A percentile compares a stretch with the other conserved stretches of the same genome.
Evolutionary conservation across 306 rosid genomes (phyloP).

Genomic region (Albizia julibrissin): DNA sequence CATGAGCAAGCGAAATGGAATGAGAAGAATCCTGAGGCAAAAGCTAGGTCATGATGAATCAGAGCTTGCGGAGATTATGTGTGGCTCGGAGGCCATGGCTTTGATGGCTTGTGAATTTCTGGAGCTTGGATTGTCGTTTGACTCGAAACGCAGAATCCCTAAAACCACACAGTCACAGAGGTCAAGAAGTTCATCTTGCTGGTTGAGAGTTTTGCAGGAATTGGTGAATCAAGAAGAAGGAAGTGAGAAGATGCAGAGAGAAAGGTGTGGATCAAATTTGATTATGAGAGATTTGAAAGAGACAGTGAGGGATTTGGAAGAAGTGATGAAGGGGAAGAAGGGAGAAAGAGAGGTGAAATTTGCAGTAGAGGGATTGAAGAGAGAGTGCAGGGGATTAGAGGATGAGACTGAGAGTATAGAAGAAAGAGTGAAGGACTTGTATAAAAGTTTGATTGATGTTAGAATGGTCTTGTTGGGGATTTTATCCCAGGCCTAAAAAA

Average conservation of each 20-base stretch:
- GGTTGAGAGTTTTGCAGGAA: slow-evolving; percentile 42
- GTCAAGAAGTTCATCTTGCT: slow-evolving; percentile 28
- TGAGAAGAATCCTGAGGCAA: slow-evolving; percentile 33
- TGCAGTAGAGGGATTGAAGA: slow-evolving; percentile 42
- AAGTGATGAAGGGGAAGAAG: slow-evolving; percentile 32
- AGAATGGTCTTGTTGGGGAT: slow-evolving; percentile 57
- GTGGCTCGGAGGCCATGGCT: slow-evolving; percentile 50
- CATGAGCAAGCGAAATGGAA: background rate
- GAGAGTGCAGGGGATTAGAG: slow-evolving; percentile 37
- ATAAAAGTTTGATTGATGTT: slow-evolving; percentile 50
- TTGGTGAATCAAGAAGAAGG: slow-evolving; percentile 27
- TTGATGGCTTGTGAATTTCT: slow-evolving; percentile 45
- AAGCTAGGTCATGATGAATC: slow-evolving; percentile 32
- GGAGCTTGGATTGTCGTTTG: slow-evolving; percentile 42
- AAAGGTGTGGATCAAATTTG: slow-evolving; percentile 18
- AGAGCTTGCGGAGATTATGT: slow-evolving; percentile 38
- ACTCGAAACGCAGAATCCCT: slow-evolving; percentile 32
- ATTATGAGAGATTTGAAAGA: slow-evolving; percentile 38
- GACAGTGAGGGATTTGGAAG: slow-evolving; percentile 42
- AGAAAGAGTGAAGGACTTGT: slow-evolving; percentile 50
- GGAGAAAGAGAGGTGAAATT: slow-evolving; percentile 27
- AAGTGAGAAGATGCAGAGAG: slow-evolving; percentile 22
- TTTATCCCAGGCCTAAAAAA: slow-evolving; percentile 39
- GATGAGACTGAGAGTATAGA: slow-evolving; percentile 40
- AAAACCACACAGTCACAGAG: background rate